Evolutionary conservation across 225 moss, liverwort and hornwort species (phyloP), one percentile per base, ranked within the genome.

Genomic region (Neckera pumila): DNA sequence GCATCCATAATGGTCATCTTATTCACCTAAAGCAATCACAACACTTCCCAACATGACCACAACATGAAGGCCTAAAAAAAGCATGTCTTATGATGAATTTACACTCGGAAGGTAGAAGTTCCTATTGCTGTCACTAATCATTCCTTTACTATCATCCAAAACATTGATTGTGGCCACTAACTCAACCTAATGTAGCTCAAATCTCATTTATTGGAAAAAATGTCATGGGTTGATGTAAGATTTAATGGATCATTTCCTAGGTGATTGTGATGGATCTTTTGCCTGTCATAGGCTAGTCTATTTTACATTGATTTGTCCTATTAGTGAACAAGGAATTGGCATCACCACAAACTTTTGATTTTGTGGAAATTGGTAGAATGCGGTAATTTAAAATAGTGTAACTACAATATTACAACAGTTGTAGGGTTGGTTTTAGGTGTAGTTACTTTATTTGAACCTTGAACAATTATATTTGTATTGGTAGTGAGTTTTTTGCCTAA

Each of bases 1-100:
- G 8, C 36, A 20, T 66, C 6, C 6, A 20, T 20, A 6, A 66
- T 34, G 36, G 38, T 40, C 40, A 69, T 72, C 14, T 72, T 27
- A 72, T 1, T 43, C 26, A 38, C 3, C 3, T 27, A 10, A 8
- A 10, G 16, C 3, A 72, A 0, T 43, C 15, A 26, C 6, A 4
- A 25, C 12, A 38, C 12, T 38, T 69, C 2, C 12, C 12, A 22
- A 22, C 0, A 17, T 69, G 12, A 8, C 7, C 7, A 38, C 0
- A 22, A 0, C 0, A 4, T 38, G 3, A 38, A 38, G 38, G 23
- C 14, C 12, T 38, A 38, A 23, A 69, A 38, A 22, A 16, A 0
- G 15, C 5, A 71, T 16, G 27, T 71, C 2, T 1, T 43, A 0
- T 26, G 3, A 71, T 71, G 14, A 71, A 71, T 26, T 71, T 16